These are phyloP conservation scores for Cochlearia excelsa DNA, from an alignment of 345 rosid species.

Conservation along the genomic window DNA sequence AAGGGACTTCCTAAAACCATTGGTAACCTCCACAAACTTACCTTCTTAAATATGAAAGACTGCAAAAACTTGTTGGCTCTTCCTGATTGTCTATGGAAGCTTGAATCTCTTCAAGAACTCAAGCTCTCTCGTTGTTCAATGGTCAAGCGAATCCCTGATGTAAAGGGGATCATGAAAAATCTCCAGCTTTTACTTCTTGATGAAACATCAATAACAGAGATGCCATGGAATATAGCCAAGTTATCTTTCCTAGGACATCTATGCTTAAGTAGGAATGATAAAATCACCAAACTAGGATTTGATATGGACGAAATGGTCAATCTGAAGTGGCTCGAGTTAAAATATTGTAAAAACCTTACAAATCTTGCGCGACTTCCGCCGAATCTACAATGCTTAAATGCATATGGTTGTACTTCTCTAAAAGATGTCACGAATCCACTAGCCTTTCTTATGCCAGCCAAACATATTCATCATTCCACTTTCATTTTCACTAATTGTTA, in stretches of 20 bases:
- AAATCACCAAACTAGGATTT: background rate
- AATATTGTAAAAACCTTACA: slow-evolving; percentile 24
- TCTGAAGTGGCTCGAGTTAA: slow-evolving; percentile 22
- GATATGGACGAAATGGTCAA: background rate
- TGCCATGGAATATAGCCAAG: background rate
- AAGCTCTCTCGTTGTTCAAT: slow-evolving; percentile 14
- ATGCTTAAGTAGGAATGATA: slow-evolving; percentile 27
- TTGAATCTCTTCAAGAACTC: slow-evolving; percentile 13
- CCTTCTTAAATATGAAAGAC: background rate
- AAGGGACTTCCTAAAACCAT: slow-evolving; percentile 3
- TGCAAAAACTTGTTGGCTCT: slow-evolving; percentile 1
- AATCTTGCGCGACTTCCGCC: slow-evolving; percentile 24
- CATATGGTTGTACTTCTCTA: slow-evolving; percentile 22
- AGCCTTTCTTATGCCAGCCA: background rate
- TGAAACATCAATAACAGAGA: slow-evolving; percentile 18
- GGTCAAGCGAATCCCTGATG: background rate
- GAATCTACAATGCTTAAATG: slow-evolving; percentile 24
- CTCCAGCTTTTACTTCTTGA: slow-evolving; percentile 17
- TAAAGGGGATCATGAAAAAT: background rate
- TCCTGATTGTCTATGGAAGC: background rate
- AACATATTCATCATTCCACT: slow-evolving; percentile 4
- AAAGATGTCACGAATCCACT: slow-evolving; percentile 9
- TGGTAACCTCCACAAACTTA: background rate
- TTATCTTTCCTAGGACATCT: slow-evolving; percentile 1
- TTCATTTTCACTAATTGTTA: slow-evolving; percentile 21